A percentile compares a stretch with the other conserved stretches of the same genome.
Conservation (phyloP, 139 green algal species). For the Volvox reticuliferus region DNA sequence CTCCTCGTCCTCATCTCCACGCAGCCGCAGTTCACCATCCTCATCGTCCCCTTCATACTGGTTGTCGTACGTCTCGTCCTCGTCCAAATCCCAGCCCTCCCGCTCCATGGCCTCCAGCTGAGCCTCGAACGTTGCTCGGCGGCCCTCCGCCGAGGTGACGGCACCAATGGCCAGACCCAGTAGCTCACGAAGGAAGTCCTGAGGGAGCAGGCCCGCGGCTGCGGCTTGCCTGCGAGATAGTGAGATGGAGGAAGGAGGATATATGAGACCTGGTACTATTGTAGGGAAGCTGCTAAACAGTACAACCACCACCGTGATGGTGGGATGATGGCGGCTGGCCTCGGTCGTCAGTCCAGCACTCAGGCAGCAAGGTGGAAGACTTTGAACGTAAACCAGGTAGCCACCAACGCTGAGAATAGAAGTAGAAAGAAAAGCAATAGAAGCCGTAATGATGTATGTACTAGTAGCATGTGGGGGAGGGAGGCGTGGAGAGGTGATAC, state of each 20-base stretch:
- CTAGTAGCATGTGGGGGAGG: too few species aligned
- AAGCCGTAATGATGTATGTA: too few species aligned
- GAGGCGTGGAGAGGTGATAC: too few species aligned
- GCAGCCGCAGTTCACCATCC: background rate
- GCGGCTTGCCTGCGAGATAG: conserved; percentile 26
- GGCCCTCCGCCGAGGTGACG: background rate
- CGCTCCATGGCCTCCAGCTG: background rate
- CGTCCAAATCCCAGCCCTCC: background rate
- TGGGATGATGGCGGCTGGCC: too few species aligned
- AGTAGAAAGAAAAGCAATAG: too few species aligned
- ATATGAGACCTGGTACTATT: too few species aligned
- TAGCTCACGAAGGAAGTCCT: conserved; percentile 27
- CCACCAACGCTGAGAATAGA: too few species aligned
- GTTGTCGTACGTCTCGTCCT: background rate
- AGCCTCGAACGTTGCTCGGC: background rate
- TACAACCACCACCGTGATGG: too few species aligned
- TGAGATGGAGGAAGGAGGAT: background rate
- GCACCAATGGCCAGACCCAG: conserved; percentile 7
- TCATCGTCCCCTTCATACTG: background rate
- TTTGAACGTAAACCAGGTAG: too few species aligned
- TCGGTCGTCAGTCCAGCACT: too few species aligned
- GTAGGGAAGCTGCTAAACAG: too few species aligned
- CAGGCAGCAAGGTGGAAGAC: too few species aligned
- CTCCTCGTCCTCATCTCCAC: conserved; percentile 10
- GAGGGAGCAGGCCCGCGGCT: conserved; percentile 23